Base-by-base conservation (phyloP, 495 filamentous ascomycete genomes). In the Aspergillus incahuasiensis region DNA sequence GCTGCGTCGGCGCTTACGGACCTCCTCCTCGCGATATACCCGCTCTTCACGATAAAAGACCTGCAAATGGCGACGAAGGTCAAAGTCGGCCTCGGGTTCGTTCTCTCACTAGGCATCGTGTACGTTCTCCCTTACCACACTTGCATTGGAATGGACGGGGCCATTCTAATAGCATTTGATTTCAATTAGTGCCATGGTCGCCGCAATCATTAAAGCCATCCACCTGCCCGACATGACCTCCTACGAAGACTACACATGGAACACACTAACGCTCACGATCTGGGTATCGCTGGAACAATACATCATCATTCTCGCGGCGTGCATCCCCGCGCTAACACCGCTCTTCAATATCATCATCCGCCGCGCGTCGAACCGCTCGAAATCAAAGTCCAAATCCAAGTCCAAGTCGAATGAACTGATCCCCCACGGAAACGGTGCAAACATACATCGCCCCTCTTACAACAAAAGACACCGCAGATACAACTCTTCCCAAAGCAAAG, bases 81-180 rank as follows among this genome's bases (percentile, higher is more conserved):
- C 20, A 59, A 59, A 25, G 0, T 55, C 40, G 57, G 57, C 0
- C n/a, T 59, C 1, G 51, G 51, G 6, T 49, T 38, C 13, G 51
- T 59, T 11, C 57, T 59, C 5, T 59, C 57, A 7, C 46, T 59
- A 6, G 57, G 57, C 12, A 18, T 59, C n/a, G 38, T 59, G 57
- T 59, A n/a, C 32, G 50, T 48, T 6, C 6, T 32, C 9, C 16
- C 12, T 19, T n/a, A 9, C 32, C 21, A n/a, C n/a, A n/a, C n/a
- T n/a, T n/a, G n/a, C n/a, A n/a, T n/a, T n/a, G n/a, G n/a, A n/a
- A n/a, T n/a, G n/a, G n/a, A n/a, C n/a, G n/a, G n/a, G n/a, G n/a
- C n/a, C n/a, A n/a, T n/a, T n/a, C n/a, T n/a, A n/a, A n/a, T n/a
- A n/a, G n/a, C n/a, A n/a, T n/a, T n/a, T n/a, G n/a, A n/a, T n/a